Percentiles rank a stretch among this genome's conserved stretches.
Evolutionary conservation across 768 basidiomycete species (phyloP).

Genomic region (Russula foetens): DNA sequence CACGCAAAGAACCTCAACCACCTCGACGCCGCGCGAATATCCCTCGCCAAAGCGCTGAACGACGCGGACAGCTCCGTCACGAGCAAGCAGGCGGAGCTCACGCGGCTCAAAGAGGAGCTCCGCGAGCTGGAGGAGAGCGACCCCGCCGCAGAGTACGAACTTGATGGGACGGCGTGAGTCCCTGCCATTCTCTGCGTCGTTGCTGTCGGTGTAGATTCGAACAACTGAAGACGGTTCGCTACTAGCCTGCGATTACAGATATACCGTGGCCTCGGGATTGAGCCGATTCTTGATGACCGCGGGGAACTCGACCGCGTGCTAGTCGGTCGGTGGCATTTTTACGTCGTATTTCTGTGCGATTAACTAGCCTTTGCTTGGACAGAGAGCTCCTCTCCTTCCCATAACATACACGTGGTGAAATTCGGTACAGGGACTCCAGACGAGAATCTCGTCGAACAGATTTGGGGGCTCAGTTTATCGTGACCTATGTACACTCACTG

Average conservation of each 20-base stretch:
- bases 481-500: background rate
- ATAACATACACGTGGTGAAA: slow-evolving; percentile 17
- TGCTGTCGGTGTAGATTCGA: background rate
- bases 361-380: slow-evolving; percentile 17
- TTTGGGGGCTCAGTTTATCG: slow-evolving; percentile 15
- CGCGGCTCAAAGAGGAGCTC: slow-evolving; percentile 57
- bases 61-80: slow-evolving; percentile 59
- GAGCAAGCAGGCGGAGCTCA: slow-evolving; percentile 62
- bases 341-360: background rate
- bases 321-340: slow-evolving; percentile 43
- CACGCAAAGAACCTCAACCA: slow-evolving; percentile 56
- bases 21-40: slow-evolving; percentile 52
- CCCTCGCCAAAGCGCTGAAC: slow-evolving; percentile 66
- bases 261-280: slow-evolving; percentile 66
- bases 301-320: slow-evolving; percentile 52
- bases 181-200: background rate
- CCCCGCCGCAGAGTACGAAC: slow-evolving; percentile 63
- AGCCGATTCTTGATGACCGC: slow-evolving; percentile 49
- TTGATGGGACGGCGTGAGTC: slow-evolving; percentile 61
- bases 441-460: background rate
- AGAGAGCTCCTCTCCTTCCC: slow-evolving; percentile 12
- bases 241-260: slow-evolving; percentile 57
- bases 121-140: slow-evolving; percentile 57
- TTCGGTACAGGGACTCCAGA: background rate
- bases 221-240: background rate